Base-by-base conservation (phyloP, 73 alveolate genomes). In the Paramecium primaurelia region DNA sequence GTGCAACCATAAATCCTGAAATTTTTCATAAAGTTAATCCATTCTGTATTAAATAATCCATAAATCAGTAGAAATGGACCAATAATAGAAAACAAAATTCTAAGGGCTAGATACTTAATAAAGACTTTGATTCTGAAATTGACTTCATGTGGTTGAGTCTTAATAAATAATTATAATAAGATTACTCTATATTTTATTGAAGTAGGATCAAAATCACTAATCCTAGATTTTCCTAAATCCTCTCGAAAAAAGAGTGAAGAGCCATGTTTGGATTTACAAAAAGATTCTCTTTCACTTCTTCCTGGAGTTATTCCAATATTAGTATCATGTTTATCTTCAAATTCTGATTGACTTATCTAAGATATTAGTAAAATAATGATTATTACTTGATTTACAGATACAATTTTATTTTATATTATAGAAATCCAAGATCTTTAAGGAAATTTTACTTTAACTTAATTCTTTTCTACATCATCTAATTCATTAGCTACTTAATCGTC, bases 211-310 rank as follows among this genome's bases (percentile, higher is more conserved):
- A 34, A 71, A 34, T 37, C 58, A 32, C 51, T 71, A 30, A 38
- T 20, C 49, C 86, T 22, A 71, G 86, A 71, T 71, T 32, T 30
- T 34, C 86, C 86, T 26, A 30, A 34, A 71, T 71, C 86, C 58
- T 71, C 86, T 16, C 86, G 25, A 71, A 71, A 49, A 71, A 71
- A 71, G 11, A 34, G 26, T 37, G 51, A 37, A 12, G 86, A 30
- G 22, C 86, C 58, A 6, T 37, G 64, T 34, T 34, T 34, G 22
- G 86, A 37, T 34, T 71, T 18, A 37, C 34, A 34, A 11, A 37
- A 71, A 0, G 58, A 38, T 32, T 71, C 58, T 34, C 86, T 71
- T 71, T 71, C 86, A 26, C 58, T 30, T 30, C 59, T 30, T 12
- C 59, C 51, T 71, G 51, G 86, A 1, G 86, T 71, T 71, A 71